Conservation (phyloP, 805 yeast species). For the Yamadazyma takamatsuzukensis region DNA sequence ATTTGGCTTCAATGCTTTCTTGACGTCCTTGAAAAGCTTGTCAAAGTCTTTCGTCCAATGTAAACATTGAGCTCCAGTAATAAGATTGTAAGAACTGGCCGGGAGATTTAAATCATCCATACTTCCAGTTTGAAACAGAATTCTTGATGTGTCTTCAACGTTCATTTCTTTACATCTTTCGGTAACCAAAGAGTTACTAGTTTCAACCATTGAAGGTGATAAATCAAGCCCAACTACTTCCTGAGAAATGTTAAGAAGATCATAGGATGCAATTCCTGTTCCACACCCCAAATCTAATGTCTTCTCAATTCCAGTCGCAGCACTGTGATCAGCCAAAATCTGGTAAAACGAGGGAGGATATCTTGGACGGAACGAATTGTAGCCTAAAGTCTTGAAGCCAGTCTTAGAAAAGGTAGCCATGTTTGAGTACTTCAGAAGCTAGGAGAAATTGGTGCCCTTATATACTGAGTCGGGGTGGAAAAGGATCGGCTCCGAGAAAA, state of each 20-base stretch:
- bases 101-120: conserved; percentile 24
- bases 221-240: conserved; percentile 45
- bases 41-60: conserved; percentile 41
- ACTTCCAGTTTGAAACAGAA: conserved; percentile 28
- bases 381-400: conserved; percentile 30
- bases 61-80: conserved; percentile 41
- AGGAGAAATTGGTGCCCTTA: too few species aligned
- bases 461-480: too few species aligned
- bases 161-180: conserved; percentile 23
- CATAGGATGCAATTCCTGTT: conserved; percentile 49
- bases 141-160: conserved; percentile 18
- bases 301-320: conserved; percentile 6
- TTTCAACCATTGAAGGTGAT: conserved; percentile 44
- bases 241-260: conserved; percentile 35
- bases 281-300: conserved; percentile 50
- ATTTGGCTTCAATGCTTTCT: conserved; percentile 32
- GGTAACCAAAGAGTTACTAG: conserved; percentile 31
- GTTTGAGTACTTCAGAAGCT: too few species aligned
- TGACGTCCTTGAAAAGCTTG: conserved; percentile 25
- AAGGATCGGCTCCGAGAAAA: too few species aligned
- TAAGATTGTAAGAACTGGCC: conserved; percentile 24
- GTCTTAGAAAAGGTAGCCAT: conserved; percentile 34
- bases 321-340: conserved; percentile 21
- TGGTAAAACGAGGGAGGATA: conserved; percentile 37
- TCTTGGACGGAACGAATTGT: conserved; percentile 39